Percentiles rank a stretch among this genome's conserved stretches.
Conservation (phyloP, 2,329 filamentous ascomycete genomes). For the Raffaelea albimanens region DNA sequence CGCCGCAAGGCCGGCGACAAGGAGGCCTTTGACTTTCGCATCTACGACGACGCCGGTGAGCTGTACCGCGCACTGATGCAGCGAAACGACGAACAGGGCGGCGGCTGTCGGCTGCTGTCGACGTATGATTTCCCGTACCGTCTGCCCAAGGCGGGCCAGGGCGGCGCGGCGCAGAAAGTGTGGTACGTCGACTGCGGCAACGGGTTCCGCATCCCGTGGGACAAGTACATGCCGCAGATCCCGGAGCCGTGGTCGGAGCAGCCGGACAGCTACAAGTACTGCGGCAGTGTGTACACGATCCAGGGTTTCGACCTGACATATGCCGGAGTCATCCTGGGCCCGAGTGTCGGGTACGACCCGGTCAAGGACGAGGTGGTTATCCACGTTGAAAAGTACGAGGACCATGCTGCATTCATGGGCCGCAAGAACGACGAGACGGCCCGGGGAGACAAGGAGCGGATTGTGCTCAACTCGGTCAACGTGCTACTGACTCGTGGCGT, state of each 20-base stretch:
- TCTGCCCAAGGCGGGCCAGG: conserved; percentile 3
- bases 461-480: conserved; percentile 7
- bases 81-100: conserved; percentile 5
- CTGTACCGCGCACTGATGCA: conserved; percentile 5
- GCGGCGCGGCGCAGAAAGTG: conserved; percentile 2
- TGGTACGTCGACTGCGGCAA: conserved; percentile 6
- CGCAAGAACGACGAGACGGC: conserved; percentile 6
- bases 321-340: conserved; percentile 6
- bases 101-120: conserved; percentile 4
- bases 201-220: conserved; percentile 7
- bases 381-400: conserved; percentile 2
- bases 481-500: conserved; percentile 6
- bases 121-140: conserved; percentile 9
- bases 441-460: conserved; percentile 5
- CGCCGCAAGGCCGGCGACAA: conserved; percentile 1
- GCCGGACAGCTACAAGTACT: conserved; percentile 7
- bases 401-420: conserved; percentile 6
- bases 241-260: conserved; percentile 7
- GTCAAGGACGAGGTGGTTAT: background rate
- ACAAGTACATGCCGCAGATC: conserved; percentile 6
- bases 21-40: conserved; percentile 4
- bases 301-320: conserved; percentile 8
- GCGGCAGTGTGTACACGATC: conserved; percentile 9
- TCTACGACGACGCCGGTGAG: conserved; percentile 5
- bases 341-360: conserved; percentile 5